Base-by-base conservation (phyloP, 2,329 filamentous ascomycete genomes). In the Phoma sp. region DNA sequence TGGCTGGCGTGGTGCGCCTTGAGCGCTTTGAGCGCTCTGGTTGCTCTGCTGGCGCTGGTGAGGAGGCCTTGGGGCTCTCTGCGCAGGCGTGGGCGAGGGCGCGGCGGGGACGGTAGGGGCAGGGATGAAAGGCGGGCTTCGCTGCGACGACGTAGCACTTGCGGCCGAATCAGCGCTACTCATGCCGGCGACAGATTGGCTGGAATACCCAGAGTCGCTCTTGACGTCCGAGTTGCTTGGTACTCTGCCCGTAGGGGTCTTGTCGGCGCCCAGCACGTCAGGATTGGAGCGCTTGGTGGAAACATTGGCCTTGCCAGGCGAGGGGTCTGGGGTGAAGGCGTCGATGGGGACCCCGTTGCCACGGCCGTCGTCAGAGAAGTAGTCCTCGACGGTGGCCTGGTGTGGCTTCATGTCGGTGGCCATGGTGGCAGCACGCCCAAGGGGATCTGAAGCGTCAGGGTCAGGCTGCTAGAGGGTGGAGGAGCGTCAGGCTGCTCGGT, bases 191-290 rank as follows among this genome's bases (percentile, higher is more conserved):
- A 78, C 79, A 65, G 83, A 84, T 67, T 81, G 80, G 76, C 83
- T 86, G 60, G 83, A 85, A 77, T 86, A 86, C 65, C 84, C 84
- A 62, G 84, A 86, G 74, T 88, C 85, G 74, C 81, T 85, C 64
- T 80, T 79, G 68, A 77, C 76, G 72, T 84, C 81, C 57, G 77
- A 74, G 62, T 73, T 72, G 60, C 62, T 51, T 33, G 58, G 56
- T 54, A 61, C 63, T 54, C 65, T 65, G 29, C 19, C 64, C 35
- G 47, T 57, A 35, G 66, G 59, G 47, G 67, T 56, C 67, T 69
- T 71, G 62, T 67, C 63, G 64, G 65, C 58, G 62, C 69, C 65
- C 64, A 76, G 45, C 63, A 72, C 64, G 32, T 67, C 72, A 62
- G 71, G 74, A 36, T 72, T 69, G 41, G 81, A 79, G 60, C 78